Conservation (phyloP, 345 rosid species). For the Syzygium aromaticum region DNA sequence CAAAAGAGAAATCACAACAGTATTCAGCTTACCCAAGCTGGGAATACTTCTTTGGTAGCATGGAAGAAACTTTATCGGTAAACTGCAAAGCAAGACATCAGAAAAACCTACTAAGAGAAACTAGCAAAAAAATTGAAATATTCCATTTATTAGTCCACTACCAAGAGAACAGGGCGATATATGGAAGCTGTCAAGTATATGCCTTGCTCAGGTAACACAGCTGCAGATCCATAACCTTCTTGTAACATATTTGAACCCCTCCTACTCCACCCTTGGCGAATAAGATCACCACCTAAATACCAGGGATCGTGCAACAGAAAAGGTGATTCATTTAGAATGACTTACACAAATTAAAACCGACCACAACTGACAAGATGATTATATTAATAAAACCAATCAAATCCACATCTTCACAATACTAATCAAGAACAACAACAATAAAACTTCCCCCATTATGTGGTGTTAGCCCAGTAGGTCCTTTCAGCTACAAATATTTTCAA, state of each 20-base stretch:
- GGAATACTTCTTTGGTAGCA: slow-evolving; percentile 81
- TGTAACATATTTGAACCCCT: slow-evolving; percentile 68
- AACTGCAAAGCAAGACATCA: slow-evolving; percentile 55
- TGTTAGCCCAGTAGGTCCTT: background rate
- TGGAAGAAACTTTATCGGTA: slow-evolving; percentile 77
- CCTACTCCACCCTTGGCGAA: slow-evolving; percentile 82
- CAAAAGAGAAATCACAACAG: background rate
- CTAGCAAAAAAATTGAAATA: background rate
- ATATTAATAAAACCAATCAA: background rate
- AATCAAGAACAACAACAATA: background rate
- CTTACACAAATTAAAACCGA: background rate
- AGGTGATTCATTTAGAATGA: background rate
- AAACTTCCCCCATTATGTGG: background rate
- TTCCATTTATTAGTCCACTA: slow-evolving; percentile 13
- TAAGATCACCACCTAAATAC: slow-evolving; percentile 11
- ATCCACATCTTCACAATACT: background rate
- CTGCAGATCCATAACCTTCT: slow-evolving; percentile 97
- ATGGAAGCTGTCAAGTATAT: slow-evolving; percentile 92
- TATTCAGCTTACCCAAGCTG: slow-evolving; percentile 73
- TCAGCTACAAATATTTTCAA: background rate
- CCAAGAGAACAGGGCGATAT: slow-evolving; percentile 96
- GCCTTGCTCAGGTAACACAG: slow-evolving; percentile 98
- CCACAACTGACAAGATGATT: background rate
- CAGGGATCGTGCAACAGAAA: background rate
- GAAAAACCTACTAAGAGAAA: background rate